Evolutionary conservation across 2,329 filamentous ascomycete genomes (phyloP), one percentile per base, ranked within the genome.

Genomic region (Metarhizium sp.): DNA sequence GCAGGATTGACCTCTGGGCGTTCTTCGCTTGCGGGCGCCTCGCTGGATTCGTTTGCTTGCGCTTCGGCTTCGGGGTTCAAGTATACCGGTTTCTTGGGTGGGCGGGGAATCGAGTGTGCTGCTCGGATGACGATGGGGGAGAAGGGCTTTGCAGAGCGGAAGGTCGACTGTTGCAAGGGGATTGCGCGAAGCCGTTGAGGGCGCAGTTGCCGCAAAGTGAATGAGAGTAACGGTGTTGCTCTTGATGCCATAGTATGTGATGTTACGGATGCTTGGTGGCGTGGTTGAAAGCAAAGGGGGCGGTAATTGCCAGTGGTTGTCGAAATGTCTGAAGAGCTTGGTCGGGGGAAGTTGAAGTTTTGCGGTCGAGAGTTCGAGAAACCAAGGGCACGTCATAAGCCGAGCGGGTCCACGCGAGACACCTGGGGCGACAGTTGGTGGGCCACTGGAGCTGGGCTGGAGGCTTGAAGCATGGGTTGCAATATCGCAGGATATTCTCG

Each of bases 1-100:
- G 90, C 90, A 62, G 83, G 67, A 61, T 68, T 70, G 40, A 59
- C 53, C 29, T 68, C 62, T 13, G 55, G 54, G 4, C 68, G 61
- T 51, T 62, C 54, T 59, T 70, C 64, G 60, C 64, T 66, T 48
- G 61, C 51, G 5, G 63, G 63, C 16, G 45, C 51, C 43, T 66
- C 63, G 29, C 42, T 38, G 2, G 53, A 38, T 11, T 49, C 25
- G 40, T 53, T 58, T 10, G 59, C 56, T 34, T 52, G 43, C 20
- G 58, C 55, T 18, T 56, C 55, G 32, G 54, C 48, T 20, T 55
- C 52, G 42, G 58, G 43, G 3, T n/a, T 52, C 20, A 49, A 51
- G 29, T 51, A 51, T 20, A 58, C 20, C 13, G 61, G 45, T 18
- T 59, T 54, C 48, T 51, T 55, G 8, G 55, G 57, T 4, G 68